Evolutionary conservation across 495 filamentous ascomycete species (phyloP).

Genomic region (Xylaria longipes): DNA sequence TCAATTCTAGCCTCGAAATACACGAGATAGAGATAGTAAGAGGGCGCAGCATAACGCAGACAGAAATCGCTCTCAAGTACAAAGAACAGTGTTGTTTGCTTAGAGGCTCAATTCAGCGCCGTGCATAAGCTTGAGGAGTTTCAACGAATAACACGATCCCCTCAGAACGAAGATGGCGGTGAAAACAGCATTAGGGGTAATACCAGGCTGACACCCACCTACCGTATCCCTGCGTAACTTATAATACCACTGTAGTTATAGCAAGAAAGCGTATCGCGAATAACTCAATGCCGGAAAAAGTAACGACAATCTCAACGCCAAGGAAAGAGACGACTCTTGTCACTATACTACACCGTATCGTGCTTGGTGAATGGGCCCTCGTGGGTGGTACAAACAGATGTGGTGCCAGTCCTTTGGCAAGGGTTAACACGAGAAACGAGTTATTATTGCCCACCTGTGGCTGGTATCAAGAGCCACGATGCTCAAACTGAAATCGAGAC

Average conservation of each 20-base stretch:
- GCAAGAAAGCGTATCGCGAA: not conserved
- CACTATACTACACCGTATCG: not conserved
- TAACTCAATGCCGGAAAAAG: not conserved
- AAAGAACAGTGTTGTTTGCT: not conserved
- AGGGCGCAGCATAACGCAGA: not conserved
- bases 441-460: not conserved
- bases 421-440: not conserved
- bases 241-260: not conserved
- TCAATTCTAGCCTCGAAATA: not conserved
- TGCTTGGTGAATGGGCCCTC: not conserved
- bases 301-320: not conserved
- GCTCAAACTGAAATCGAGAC: not conserved
- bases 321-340: slow-evolving; percentile 2
- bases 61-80: not conserved
- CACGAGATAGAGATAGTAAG: not conserved
- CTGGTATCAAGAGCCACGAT: not conserved
- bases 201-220: slow-evolving; percentile 17
- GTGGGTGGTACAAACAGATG: not conserved
- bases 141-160: slow-evolving; percentile 2
- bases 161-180: slow-evolving; percentile 1
- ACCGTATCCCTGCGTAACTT: not conserved
- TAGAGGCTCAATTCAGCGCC: not conserved
- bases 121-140: slow-evolving; percentile 20
- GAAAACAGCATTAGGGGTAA: slow-evolving; percentile 4
- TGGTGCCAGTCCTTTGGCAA: not conserved